These are phyloP conservation scores for Fusarium mundagurra DNA, from an alignment of 2,329 filamentous ascomycete genomes.

Conservation along the genomic window DNA sequence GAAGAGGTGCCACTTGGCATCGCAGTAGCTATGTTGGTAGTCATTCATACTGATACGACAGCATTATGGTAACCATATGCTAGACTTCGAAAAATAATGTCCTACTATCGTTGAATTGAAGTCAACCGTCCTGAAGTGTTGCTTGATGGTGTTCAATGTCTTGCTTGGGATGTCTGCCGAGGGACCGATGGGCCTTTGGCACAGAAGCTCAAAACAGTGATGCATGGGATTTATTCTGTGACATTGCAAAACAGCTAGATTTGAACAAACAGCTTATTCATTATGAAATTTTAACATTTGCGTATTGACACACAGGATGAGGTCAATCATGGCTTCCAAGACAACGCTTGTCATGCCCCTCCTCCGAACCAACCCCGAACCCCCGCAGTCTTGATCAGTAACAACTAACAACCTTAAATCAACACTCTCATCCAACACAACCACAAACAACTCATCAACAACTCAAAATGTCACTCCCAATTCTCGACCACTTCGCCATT, in stretches of 20 bases:
- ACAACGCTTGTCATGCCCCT: background rate
- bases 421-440: background rate
- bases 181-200: background rate
- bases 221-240: background rate
- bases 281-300: accelerated
- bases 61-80: accelerated
- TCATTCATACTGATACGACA: background rate
- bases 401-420: background rate
- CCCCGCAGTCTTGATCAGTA: slow-evolving; percentile 16
- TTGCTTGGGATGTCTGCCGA: background rate
- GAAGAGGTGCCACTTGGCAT: too few species aligned
- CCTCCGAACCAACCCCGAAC: slow-evolving; percentile 31
- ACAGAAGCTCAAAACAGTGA: too few species aligned
- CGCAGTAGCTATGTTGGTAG: too few species aligned
- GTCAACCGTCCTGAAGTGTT: too few species aligned
- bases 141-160: background rate
- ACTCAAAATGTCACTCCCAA: slow-evolving; percentile 34
- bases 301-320: background rate
- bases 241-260: too few species aligned
- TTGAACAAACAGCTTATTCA: accelerated
- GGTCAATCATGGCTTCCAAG: background rate
- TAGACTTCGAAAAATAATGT: accelerated
- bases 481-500: slow-evolving; percentile 72
- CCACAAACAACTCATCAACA: background rate
- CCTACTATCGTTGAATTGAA: accelerated